Base-by-base conservation (phyloP, 176 grass and related monocot genomes). In the Miscanthus lutarioriparius region DNA sequence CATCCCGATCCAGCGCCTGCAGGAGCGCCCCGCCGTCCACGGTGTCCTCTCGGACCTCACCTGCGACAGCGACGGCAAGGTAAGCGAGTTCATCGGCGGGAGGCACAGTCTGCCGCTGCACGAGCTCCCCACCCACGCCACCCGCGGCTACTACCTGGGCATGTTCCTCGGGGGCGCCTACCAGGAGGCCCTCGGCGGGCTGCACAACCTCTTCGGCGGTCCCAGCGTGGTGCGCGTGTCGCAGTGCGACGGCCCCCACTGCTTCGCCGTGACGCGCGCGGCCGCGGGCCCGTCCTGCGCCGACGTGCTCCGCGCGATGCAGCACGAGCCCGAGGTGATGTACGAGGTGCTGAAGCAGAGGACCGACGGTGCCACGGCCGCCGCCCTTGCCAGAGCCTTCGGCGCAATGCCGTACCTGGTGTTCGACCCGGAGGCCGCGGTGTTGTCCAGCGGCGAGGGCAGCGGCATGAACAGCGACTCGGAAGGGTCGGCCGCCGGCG, bases 81-180 rank as follows among this genome's bases (percentile, higher is more conserved):
- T 95, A 4, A 70, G 87, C 45, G 79, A 80, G 9, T 97, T 97
- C 84, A 95, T 97, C 76, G 90, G 91, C 14, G 95, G 92, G 56
- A 69, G 82, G 82, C 76, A 79, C 39, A 97, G 90, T 82, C 84
- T 97, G 3, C 92, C 95, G 2, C 88, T 97, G 81, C 95, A 97
- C 83, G 90, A 97, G 63, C 77, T 97, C 25, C 32, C 82, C 11
- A 26, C 54, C 61, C 81, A 81, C 67, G 82, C 86, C 38, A 82
- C 82, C 17, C 47, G 86, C 6, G 83, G 92, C 7, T 98, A 98
- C 87, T 95, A 92, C 83, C 78, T 98, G n/a, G 96, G 96, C 76
- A 98, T 98, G 96, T 98, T 98, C 81, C 80, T 98, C 54, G 96
- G 96, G 10, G 96, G 96, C 78, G 93, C 96, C 39, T 98, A 98